Conservation (phyloP, 345 rosid genomes). For the Melaleuca quinquenervia region DNA sequence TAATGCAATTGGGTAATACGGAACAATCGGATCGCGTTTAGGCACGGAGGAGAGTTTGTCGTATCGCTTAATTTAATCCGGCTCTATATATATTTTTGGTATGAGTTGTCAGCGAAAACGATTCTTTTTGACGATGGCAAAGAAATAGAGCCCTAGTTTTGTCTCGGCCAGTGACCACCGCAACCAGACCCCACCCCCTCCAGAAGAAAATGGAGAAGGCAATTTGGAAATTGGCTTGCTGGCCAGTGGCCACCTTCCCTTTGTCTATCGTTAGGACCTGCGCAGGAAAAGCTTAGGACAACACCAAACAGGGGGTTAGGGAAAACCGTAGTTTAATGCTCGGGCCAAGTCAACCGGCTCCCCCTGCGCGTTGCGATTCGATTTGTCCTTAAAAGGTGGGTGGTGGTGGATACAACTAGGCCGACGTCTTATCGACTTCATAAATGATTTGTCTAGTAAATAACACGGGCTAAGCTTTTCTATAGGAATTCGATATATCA, state of each 20-base stretch:
- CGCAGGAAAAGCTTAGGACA: not conserved
- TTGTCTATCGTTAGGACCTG: not conserved
- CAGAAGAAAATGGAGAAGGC: not conserved
- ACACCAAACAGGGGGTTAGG: not conserved
- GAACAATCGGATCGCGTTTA: no score
- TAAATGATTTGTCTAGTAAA: no score
- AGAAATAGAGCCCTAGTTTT: not conserved
- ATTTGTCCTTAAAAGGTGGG: not conserved
- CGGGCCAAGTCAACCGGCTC: no score
- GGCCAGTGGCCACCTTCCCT: not conserved
- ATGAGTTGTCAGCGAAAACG: not conserved
- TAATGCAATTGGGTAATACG: no score
- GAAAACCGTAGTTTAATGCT: not conserved
- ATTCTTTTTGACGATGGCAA: no score
- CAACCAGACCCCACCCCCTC: not conserved
- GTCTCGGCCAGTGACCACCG: not conserved
- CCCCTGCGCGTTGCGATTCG: no score
- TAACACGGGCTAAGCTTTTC: no score
- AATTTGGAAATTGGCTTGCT: not conserved
- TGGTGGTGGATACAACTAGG: not conserved
- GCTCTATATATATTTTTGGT: not conserved
- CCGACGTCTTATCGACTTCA: not conserved
- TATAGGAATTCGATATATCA: not conserved
- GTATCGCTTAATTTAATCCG: not conserved
- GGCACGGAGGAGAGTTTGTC: not conserved